These are phyloP conservation scores for Candida neerlandica DNA, from an alignment of 1,139 yeast genomes.

Conservation along the genomic window DNA sequence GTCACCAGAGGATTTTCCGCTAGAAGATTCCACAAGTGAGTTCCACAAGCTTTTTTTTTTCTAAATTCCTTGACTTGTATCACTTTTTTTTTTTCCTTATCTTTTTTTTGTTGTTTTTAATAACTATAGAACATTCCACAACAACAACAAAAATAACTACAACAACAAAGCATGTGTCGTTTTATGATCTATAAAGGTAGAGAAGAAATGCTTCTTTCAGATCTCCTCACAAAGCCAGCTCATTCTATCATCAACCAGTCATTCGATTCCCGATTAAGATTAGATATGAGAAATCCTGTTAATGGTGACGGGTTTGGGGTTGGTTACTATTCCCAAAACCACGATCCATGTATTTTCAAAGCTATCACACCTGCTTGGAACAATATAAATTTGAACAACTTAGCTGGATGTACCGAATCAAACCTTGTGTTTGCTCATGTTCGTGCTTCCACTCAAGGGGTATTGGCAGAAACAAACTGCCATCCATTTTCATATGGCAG, in stretches of 20 bases:
- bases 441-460: conserved; percentile 94
- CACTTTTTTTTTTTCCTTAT: not conserved
- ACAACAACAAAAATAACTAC: no score
- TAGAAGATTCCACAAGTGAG: not conserved
- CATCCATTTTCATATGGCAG: conserved; percentile 90
- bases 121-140: not conserved
- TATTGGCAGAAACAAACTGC: conserved; percentile 89
- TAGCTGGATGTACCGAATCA: conserved; percentile 86
- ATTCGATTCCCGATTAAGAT: conserved; percentile 82
- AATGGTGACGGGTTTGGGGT: conserved; percentile 99
- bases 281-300: conserved; percentile 87
- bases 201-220: conserved; percentile 84
- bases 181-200: conserved; percentile 54
- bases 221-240: conserved; percentile 89
- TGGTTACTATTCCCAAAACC: conserved; percentile 79
- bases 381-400: conserved; percentile 80
- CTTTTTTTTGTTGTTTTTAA: not conserved
- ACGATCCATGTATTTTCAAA: conserved; percentile 60
- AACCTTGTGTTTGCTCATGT: conserved; percentile 91
- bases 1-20: not conserved
- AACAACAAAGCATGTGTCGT: conserved; percentile 55
- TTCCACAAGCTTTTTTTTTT: no score
- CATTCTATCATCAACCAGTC: conserved; percentile 97
- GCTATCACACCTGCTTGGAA: conserved; percentile 99
- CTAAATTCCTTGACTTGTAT: not conserved